Evolutionary conservation across 179 eudicot species (phyloP).

Genomic region (Gypsophila paniculata): DNA sequence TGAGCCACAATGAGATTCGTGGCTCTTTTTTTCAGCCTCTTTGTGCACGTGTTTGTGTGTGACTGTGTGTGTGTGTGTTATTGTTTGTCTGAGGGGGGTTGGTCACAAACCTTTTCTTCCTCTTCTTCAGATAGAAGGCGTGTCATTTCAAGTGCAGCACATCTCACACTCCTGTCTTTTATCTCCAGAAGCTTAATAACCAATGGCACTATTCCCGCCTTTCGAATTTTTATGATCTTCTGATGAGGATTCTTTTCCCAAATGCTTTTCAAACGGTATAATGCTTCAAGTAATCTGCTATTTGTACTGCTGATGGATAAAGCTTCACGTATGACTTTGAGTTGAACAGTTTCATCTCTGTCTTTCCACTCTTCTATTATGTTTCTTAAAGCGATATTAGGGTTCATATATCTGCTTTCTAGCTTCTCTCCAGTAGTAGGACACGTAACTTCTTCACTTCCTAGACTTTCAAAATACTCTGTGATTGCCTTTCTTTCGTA

Average conservation of each 20-base stretch:
- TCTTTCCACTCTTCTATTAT: constrained; percentile 77
- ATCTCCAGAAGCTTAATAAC: constrained; percentile 52
- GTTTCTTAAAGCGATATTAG: constrained; percentile 56
- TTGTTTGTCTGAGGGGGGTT: not conserved
- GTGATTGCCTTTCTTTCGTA: constrained; percentile 59
- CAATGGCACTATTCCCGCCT: constrained; percentile 53
- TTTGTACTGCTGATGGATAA: constrained; percentile 51
- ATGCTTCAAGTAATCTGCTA: constrained; percentile 49
- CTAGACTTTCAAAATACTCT: constrained; percentile 46
- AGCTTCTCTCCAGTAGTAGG: constrained; percentile 58
- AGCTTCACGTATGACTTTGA: constrained; percentile 52
- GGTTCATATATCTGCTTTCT: constrained; percentile 36
- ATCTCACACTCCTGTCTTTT: constrained; percentile 51
- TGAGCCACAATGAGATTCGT: no score
- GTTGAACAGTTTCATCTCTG: constrained; percentile 59
- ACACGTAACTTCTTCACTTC: constrained; percentile 41
- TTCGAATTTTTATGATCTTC: constrained; percentile 36
- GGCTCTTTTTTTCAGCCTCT: not conserved
- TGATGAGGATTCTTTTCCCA: constrained; percentile 39
- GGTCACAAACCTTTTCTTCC: constrained; percentile 51
- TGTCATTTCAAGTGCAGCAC: constrained; percentile 47
- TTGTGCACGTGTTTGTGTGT: not conserved
- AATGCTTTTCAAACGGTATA: constrained; percentile 43
- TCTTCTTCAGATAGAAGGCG: constrained; percentile 49
- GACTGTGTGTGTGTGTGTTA: no score